Evolutionary conservation across 306 rosid species (phyloP), one percentile per base, ranked within the genome.

Genomic region (Trifolium dubium): DNA sequence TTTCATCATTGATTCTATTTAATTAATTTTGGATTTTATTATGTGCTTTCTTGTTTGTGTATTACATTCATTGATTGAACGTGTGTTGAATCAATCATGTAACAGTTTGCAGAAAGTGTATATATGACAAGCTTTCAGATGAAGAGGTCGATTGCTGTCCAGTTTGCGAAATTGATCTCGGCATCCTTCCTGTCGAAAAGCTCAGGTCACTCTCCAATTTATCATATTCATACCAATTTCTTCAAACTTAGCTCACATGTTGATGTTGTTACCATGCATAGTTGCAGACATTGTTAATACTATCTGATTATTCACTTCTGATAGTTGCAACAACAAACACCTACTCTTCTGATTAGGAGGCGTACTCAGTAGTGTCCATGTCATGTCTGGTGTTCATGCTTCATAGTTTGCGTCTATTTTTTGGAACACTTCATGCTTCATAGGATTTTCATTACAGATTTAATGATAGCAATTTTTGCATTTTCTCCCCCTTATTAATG

Each of bases 91-190:
- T 60, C 41, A 23, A 23, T 23, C 23, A 14, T 60, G 67, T 74
- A 78, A 53, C 96, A 94, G 99, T 94, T 87, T 94, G 99, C 89
- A 89, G 96, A 88, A 90, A 82, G 56, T 94, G 99, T 82, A 94
- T 94, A 74, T 88, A 82, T 40, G 87, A 89, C 67, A 89, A 87
- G 80, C 84, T 94, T 70, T 87, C 96, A 8, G 97, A 94, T 67
- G 97, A 94, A 72, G 97, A 94, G 82, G 58, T 67, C 43, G 98
- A 92, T 69, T 83, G 73, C 67, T 94, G 97, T 81, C 99, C 99
- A 1, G 97, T 87, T 19, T 94, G 99, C 86, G 73, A 90, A 61
- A 82, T 92, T 73, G 99, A 94, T 82, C 85, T 94, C 11, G 99
- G 99, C 9, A 85, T 88, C 76, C 89, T 87, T 78, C 99, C 99